Evolutionary conservation across 768 basidiomycete species (phyloP), one percentile per base, ranked within the genome.

Genomic region (Boletus eberwhitei): DNA sequence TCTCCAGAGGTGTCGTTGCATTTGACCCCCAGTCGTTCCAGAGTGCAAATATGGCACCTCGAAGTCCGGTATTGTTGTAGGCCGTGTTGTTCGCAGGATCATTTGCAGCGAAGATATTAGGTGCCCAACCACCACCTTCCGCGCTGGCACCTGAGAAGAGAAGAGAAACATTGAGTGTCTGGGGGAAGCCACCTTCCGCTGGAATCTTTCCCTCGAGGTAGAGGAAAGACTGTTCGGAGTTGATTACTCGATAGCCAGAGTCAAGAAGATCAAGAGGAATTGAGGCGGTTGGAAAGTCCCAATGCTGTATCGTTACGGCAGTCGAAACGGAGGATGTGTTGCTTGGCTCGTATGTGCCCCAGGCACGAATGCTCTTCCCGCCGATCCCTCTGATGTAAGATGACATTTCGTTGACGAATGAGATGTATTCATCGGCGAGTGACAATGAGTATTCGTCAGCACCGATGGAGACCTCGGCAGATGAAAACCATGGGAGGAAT

Each of bases 11-110:
- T 6, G 75, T 77, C 31, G 75, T 77, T 34, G 76, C 74, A 35
- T 76, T 78, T 46, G 77, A 73, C 1, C 77, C 77, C 74, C 75
- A 77, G 61, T 78, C 77, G 42, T 73, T 75, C 74, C 74, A 75
- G 9, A 75, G 58, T 1, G 70, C 74, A 60, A 75, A 71, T 16
- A 74, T 70, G 0, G 70, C 64, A 24, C 74, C 74, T 5, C 70
- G 59, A 21, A 75, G 62, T 12, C 66, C 63, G 1, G 64, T 51
- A 19, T 67, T 51, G 13, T 63, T 41, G n/a, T 69, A 59, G 16
- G 45, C 47, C 17, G 73, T 70, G 59, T 75, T 75, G 31, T 73
- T 74, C 5, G 59, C 54, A 5, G 64, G 48, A 54, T 73, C 71
- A 5, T 51, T 53, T 14, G 54, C 41, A 19, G 62, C 60, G 50